Evolutionary conservation across 257 asterid genomes (phyloP), one percentile per base, ranked within the genome.

Genomic region (Gentiana macrophylla): DNA sequence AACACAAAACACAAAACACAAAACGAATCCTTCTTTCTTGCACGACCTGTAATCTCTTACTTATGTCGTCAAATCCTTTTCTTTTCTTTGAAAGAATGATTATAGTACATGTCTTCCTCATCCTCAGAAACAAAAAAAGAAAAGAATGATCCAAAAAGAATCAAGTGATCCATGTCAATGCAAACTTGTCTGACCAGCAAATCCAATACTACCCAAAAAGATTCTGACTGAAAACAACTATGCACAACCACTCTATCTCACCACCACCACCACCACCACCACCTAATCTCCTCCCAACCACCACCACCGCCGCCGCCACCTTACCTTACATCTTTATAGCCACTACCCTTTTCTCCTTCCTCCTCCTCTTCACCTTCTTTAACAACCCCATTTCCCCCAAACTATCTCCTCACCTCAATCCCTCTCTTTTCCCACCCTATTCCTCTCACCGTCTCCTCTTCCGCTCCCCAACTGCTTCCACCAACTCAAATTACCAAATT

Each of bases 381-480:
- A 65, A 76, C 66, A 50, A 61, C 62, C 57, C 80, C 45, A 78
- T 81, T 53, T 49, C 72, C 38, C n/a, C 71, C 12, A 68, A 55
- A 4, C 72, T 66, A 0, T 49, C 57, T 48, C 50, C 71, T 11
- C 70, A 62, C 5, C 48, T 72, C 15, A 75, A 55, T 51, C 86
- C 84, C 60, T 77, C 80, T 41, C 86, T 85, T 33, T 77, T 88
- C 73, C 89, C 82, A 53, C 67, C 76, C 54, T 81, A 80, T 67
- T 62, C 55, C 67, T 74, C 57, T 66, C 79, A 71, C 62, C 86
- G 72, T 54, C 53, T 62, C 72, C 83, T 72, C 61, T 62, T 67
- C 74, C 77, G 66, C 64, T 63, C 51, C 52, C 32, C 61, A 32
- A 49, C 57, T 36, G 47, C 57, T 10, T 45, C 76, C 59, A 5